Evolutionary conservation across 176 grass and related monocot genomes (phyloP), one percentile per base, ranked within the genome.

Genomic region (Canna indica): DNA sequence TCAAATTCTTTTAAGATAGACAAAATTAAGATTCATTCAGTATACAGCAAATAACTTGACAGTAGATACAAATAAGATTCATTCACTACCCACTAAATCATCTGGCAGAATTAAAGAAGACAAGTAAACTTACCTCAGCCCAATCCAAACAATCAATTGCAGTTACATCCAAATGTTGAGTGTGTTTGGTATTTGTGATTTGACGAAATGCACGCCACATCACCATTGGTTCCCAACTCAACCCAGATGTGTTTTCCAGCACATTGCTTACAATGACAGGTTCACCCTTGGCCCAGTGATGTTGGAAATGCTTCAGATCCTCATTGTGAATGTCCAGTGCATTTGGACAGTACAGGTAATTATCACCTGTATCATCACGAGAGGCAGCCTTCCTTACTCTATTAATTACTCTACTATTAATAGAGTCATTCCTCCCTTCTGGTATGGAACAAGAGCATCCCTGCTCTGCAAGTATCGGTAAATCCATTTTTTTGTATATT

Each of bases 171-270:
- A 70, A 47, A 38, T 47, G 68, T 47, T 48, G 42, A n/a, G 15
- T 25, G 18, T 47, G 41, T 31, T 70, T 70, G 29, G 27, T 30
- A 20, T 70, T 70, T 30, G 42, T 47, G 22, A 70, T 70, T 13
- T 70, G 68, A 14, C 70, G 46, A 54, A 72, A 27, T 54, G 70
- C 70, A 12, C 70, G 46, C 46, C 46, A 72, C 70, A 72, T 72
- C 47, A 72, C 70, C 70, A 54, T 72, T 54, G 70, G 70, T 9
- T 72, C 70, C 70, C 70, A 72, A 36, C 70, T 72, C 46, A 72
- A 36, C 3, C 70, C 70, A 38, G 70, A 25, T 28, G 70, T 72
- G 2, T 9, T 72, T 35, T 72, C 70, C 18, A 72, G 70, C 25
- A 72, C 70, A 57, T 36, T 47, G 32, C 47, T 72, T 53, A 72